Evolutionary conservation across 2,329 filamentous ascomycete species (phyloP).

Genomic region (Ceratocystis albifundus): DNA sequence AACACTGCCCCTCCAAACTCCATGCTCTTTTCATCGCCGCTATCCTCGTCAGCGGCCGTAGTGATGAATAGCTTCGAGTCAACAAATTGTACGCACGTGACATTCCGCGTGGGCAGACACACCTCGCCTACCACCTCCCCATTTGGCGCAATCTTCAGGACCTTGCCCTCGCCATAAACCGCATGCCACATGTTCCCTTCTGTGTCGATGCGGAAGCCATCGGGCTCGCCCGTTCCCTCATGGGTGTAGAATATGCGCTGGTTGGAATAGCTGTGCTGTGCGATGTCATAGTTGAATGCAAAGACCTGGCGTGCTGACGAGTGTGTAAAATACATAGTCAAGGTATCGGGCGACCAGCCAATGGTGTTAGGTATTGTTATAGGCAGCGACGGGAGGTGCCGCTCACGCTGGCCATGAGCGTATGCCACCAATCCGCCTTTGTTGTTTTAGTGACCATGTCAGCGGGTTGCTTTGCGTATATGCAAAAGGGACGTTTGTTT

Average conservation of each 20-base stretch:
- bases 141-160: slow-evolving; percentile 59
- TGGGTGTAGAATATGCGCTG: slow-evolving; percentile 63
- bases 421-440: slow-evolving; percentile 64
- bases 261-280: slow-evolving; percentile 54
- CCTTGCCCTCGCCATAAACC: slow-evolving; percentile 65
- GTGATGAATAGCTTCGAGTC: slow-evolving; percentile 69
- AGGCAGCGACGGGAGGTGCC: slow-evolving; percentile 51
- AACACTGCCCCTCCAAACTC: slow-evolving; percentile 58
- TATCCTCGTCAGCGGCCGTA: slow-evolving; percentile 55
- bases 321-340: slow-evolving; percentile 74
- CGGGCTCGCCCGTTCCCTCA: slow-evolving; percentile 53
- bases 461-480: background rate
- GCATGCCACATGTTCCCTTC: slow-evolving; percentile 85
- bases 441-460: slow-evolving; percentile 1
- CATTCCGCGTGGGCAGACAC: slow-evolving; percentile 61
- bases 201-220: slow-evolving; percentile 74
- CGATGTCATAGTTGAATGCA: slow-evolving; percentile 59
- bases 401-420: slow-evolving; percentile 43
- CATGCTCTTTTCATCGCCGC: slow-evolving; percentile 50
- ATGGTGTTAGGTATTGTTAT: slow-evolving; percentile 82
- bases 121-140: slow-evolving; percentile 66
- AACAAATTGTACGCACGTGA: slow-evolving; percentile 71
- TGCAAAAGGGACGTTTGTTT: background rate
- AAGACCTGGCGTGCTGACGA: slow-evolving; percentile 59
- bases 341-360: slow-evolving; percentile 62